A percentile compares a stretch with the other conserved stretches of the same genome.
Evolutionary conservation across 768 basidiomycete species (phyloP).

Genomic region (Floccularia luteovirens): DNA sequence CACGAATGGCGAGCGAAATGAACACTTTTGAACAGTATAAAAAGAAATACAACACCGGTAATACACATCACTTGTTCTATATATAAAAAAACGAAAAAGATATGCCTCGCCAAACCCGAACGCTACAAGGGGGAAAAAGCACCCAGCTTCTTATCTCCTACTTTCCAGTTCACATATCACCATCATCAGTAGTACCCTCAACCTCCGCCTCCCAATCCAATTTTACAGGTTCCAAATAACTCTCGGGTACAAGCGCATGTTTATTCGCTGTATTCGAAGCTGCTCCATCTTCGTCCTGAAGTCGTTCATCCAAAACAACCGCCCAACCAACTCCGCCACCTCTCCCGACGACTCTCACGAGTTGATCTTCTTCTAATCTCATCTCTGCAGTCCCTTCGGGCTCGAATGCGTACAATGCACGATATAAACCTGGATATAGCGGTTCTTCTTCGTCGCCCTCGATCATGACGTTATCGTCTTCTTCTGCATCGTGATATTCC

Average conservation of each 20-base stretch:
- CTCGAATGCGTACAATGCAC: slow-evolving; percentile 71
- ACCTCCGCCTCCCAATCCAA: slow-evolving; percentile 34
- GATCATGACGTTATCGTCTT: slow-evolving; percentile 13
- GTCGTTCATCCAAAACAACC: slow-evolving; percentile 40
- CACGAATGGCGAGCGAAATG: too few species aligned
- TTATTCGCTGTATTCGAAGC: slow-evolving; percentile 10
- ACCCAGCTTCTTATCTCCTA: too few species aligned
- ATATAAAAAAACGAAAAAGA: too few species aligned
- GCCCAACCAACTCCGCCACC: slow-evolving; percentile 82
- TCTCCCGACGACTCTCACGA: slow-evolving; percentile 64
- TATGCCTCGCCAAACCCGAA: too few species aligned
- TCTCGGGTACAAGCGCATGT: slow-evolving; percentile 75
- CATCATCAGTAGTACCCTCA: too few species aligned
- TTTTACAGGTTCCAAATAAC: slow-evolving; percentile 58
- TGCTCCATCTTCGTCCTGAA: slow-evolving; percentile 8
- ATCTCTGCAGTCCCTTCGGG: slow-evolving; percentile 83
- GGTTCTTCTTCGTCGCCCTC: slow-evolving; percentile 30
- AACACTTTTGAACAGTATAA: too few species aligned
- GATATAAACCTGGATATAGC: slow-evolving; percentile 65
- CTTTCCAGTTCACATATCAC: too few species aligned
- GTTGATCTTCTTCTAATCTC: slow-evolving; percentile 68
- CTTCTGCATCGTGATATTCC: slow-evolving; percentile 17
- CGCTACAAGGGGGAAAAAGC: too few species aligned
- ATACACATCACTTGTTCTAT: too few species aligned
- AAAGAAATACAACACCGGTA: too few species aligned